Evolutionary conservation across 139 green algal species (phyloP), one percentile per base, ranked within the genome.

Genomic region (Eudorina sp.): DNA sequence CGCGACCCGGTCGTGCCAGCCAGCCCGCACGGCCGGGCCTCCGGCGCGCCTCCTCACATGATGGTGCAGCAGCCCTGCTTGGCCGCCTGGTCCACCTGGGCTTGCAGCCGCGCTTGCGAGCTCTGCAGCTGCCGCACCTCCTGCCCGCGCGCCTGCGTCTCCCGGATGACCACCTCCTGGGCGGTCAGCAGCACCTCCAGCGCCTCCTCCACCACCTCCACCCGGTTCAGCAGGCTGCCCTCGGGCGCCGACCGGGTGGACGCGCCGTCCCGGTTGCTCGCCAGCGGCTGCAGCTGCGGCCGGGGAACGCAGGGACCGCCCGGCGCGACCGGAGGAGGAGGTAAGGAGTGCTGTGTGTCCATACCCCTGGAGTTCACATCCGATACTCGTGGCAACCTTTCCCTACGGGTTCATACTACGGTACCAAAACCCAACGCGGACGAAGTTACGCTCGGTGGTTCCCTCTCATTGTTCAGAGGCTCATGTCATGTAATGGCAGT

Each of bases 171-270:
- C 68, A 89, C 77, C 90, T 94, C 90, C 91, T 97, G 93, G 27
- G 93, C 92, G 34, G 38, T 55, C 77, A 96, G 74, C 83, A 96
- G 82, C 43, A 91, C 45, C 34, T 93, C 90, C 89, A 97, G 83
- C 16, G 89, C 92, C 29, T 95, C 93, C 66, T 97, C 95, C 53
- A 96, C 75, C 60, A 92, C 73, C 75, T 97, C 95, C 53, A 98
- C 88, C 2, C 95, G 92, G 53, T 90, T 60, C 81, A 97, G 80
- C 89, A 98, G 80, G 16, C 84, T 94, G 69, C 94, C 95, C 76
- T 92, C 89, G 16, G 92, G 88, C 62, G 93, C 89, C 0, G 82
- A 66, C 41, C 90, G 83, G 36, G 77, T 90, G 85, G 89, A 90
- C 45, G 43, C 73, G 23, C 27, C 68, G 53, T 55, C 64, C 13